phyloP scores from a whole-genome alignment of 306 rosid genomes.

The Aeschynomene evenia region DNA sequence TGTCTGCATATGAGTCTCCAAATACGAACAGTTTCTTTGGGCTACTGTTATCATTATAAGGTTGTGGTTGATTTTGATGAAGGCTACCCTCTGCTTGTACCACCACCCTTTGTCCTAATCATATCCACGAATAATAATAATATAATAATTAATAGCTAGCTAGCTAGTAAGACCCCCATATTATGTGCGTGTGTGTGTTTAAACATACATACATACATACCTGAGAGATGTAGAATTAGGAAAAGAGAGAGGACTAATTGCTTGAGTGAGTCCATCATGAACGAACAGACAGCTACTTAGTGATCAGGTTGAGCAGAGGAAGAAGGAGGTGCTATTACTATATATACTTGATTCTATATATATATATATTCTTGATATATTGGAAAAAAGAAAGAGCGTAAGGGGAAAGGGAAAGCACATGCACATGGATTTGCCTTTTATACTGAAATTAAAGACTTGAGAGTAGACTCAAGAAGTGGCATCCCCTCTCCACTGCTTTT shows the following conservation, averaged over 20 bases:
- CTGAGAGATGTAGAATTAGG: constrained; percentile 36
- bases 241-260: constrained; percentile 27
- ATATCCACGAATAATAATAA: no score
- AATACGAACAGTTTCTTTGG: constrained; percentile 40
- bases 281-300: no score
- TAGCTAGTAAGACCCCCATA: neutral
- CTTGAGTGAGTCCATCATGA: constrained; percentile 8
- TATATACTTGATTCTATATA: no score
- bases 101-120: constrained; percentile 24
- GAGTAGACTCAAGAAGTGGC: no score
- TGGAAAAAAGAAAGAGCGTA: neutral
- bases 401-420: no score
- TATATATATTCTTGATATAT: no score
- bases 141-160: neutral
- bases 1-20: constrained; percentile 54
- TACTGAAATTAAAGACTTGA: no score
- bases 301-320: no score
- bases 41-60: neutral
- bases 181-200: no score
- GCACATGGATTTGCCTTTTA: no score
- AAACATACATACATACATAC: neutral
- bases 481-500: no score
- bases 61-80: neutral
- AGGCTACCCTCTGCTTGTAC: constrained; percentile 13
- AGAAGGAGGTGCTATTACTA: neutral